Evolutionary conservation across 768 basidiomycete genomes (phyloP).

Genomic region (Saitozyma podzolica): DNA sequence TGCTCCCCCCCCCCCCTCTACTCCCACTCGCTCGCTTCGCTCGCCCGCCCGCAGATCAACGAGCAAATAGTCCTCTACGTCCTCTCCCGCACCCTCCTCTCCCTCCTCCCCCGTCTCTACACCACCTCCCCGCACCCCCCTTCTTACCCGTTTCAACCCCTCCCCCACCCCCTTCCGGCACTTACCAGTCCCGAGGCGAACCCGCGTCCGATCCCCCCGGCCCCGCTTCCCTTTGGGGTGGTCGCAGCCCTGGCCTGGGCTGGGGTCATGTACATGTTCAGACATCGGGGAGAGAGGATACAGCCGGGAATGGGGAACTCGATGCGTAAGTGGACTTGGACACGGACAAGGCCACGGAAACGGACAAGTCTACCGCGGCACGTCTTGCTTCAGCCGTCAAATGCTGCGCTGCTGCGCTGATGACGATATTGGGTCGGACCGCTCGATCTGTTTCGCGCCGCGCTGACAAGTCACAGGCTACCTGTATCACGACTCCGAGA

Average conservation of each 20-base stretch:
- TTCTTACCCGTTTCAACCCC: constrained; percentile 49
- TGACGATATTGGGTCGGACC: neutral
- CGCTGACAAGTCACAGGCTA: constrained; percentile 56
- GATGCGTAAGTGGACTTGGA: constrained; percentile 60
- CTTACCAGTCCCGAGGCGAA: constrained; percentile 48
- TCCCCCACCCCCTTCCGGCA: constrained; percentile 47
- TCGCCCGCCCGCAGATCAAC: constrained; percentile 40
- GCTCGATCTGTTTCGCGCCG: neutral
- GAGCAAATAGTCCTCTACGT: constrained; percentile 91
- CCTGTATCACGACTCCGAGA: constrained; percentile 88
- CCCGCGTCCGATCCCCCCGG: constrained; percentile 70
- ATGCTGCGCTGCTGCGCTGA: too few relatives aligned
- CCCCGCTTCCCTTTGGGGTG: constrained; percentile 76
- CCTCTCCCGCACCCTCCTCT: constrained; percentile 83
- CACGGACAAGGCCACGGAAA: too few relatives aligned
- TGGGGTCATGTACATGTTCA: constrained; percentile 93
- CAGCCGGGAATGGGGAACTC: constrained; percentile 96
- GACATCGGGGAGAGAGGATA: constrained; percentile 80
- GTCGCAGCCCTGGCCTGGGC: constrained; percentile 93
- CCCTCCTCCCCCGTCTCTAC: constrained; percentile 76
- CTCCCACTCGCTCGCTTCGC: neutral
- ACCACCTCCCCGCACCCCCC: constrained; percentile 53
- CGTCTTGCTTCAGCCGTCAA: neutral
- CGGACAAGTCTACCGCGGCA: neutral
- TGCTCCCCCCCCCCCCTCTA: too few relatives aligned